Conservation (phyloP, 148 eudicot species). For the Amaranthus hypochondriacus region DNA sequence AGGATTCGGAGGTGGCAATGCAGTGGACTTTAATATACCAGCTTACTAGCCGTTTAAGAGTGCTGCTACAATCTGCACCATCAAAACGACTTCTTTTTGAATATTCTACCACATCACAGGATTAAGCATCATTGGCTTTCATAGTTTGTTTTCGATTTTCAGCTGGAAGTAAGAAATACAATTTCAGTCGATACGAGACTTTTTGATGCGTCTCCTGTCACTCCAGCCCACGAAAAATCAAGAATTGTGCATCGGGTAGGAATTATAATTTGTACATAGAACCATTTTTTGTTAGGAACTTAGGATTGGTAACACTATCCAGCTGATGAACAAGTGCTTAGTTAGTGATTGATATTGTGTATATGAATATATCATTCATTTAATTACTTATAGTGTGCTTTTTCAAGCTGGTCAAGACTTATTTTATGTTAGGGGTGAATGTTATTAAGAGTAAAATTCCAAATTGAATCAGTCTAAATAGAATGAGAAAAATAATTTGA, state of each 20-base stretch:
- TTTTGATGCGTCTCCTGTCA: too few relatives aligned
- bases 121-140: constrained; percentile 26
- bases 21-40: constrained; percentile 98
- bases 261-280: constrained; percentile 15
- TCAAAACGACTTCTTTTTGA: constrained; percentile 89
- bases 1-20: constrained; percentile 98
- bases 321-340: neutral
- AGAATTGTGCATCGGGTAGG: neutral
- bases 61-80: constrained; percentile 91
- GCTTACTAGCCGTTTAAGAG: constrained; percentile 92
- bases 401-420: neutral
- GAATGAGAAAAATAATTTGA: too few relatives aligned
- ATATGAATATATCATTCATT: constrained; percentile 21
- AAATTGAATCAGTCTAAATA: too few relatives aligned
- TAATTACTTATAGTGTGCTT: neutral
- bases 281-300: neutral
- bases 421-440: too few relatives aligned
- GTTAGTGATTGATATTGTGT: constrained; percentile 12
- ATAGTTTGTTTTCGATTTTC: neutral
- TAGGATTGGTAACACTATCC: too few relatives aligned
- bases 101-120: constrained; percentile 89
- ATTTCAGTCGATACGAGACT: constrained; percentile 5
- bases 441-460: too few relatives aligned
- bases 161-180: too few relatives aligned
- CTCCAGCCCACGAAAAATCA: neutral